Conservation (phyloP, 345 rosid genomes). For the Citrus inodora region DNA sequence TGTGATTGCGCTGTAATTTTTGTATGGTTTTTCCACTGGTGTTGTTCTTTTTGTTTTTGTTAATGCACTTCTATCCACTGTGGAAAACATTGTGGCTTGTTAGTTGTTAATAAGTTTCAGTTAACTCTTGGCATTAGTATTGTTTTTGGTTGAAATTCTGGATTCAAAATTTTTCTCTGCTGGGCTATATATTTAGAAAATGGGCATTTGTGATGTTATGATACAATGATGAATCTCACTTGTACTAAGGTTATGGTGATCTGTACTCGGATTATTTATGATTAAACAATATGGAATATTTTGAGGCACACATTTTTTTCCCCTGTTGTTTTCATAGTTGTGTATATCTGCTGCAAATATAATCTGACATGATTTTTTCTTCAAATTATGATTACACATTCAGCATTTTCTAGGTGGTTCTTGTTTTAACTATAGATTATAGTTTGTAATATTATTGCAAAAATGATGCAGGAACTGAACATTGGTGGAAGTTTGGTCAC, state of each 20-base stretch:
- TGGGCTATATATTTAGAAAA: conserved; percentile 4
- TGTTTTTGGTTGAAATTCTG: not conserved
- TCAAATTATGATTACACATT: not conserved
- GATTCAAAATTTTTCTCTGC: not conserved
- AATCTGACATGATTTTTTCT: conserved; percentile 16
- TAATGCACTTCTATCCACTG: not conserved
- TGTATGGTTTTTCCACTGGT: not conserved
- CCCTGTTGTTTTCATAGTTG: not conserved
- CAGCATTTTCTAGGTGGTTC: not conserved
- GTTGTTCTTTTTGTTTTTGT: not conserved
- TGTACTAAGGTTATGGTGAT: not conserved
- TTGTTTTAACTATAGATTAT: not conserved
- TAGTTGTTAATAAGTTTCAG: not conserved
- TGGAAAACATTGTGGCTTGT: not conserved
- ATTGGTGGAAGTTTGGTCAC: conserved; percentile 81
- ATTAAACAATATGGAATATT: not conserved
- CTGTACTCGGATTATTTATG: not conserved
- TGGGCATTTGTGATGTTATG: conserved; percentile 1
- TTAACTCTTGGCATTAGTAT: conserved; percentile 2
- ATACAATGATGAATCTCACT: not conserved
- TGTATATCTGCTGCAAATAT: not conserved
- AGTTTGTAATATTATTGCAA: conserved; percentile 9
- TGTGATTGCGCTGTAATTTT: not conserved
- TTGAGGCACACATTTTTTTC: not conserved
- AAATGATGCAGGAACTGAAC: conserved; percentile 63